Evolutionary conservation across 2,329 filamentous ascomycete species (phyloP), one percentile per base, ranked within the genome.

Genomic region (Fusarium sacchari): DNA sequence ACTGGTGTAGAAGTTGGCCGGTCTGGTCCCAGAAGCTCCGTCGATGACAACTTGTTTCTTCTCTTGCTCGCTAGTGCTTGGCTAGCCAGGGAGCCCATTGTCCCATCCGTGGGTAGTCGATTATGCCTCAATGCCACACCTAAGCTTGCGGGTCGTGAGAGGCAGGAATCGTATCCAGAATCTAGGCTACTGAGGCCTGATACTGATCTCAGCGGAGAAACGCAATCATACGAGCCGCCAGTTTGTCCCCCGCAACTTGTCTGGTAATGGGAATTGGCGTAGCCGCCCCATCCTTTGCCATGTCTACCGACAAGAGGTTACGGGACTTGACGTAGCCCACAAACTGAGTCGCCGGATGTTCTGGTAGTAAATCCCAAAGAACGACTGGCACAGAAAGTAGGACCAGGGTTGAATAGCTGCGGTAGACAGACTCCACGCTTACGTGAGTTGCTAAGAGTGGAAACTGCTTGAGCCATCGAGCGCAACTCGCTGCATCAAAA

Each of bases 401-500:
- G 13, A 78, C 34, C 43, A 78, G 55, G 15, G 75, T 78, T 47
- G 76, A 78, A 57, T 78, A 78, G 26, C 76, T 76, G 40, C 66
- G 64, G 36, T 78, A 78, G 34, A 76, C 69, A 42, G 69, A 75
- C 60, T 78, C 76, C 24, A 78, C 64, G 32, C 69, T 77, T 20
- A 75, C 76, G 22, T 64, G 75, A 52, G 72, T 78, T 52, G 76
- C 76, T 39, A 78, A 64, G 44, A 78, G 76, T 55, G 76, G 76
- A 52, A 78, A 78, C 53, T 78, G 76, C 69, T 78, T 78, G n/a
- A 78, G 32, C 76, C 76, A 78, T 62, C 76, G 76, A 60, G 64
- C 59, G 28, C 76, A 78, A 61, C 73, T 78, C 12, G 71, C 67
- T 24, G 76, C 71, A 67, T 78, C 76, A 14, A 77, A 65, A 34